These are phyloP conservation scores for Auricularia sp. DNA, from an alignment of 768 basidiomycete genomes.

Conservation along the genomic window DNA sequence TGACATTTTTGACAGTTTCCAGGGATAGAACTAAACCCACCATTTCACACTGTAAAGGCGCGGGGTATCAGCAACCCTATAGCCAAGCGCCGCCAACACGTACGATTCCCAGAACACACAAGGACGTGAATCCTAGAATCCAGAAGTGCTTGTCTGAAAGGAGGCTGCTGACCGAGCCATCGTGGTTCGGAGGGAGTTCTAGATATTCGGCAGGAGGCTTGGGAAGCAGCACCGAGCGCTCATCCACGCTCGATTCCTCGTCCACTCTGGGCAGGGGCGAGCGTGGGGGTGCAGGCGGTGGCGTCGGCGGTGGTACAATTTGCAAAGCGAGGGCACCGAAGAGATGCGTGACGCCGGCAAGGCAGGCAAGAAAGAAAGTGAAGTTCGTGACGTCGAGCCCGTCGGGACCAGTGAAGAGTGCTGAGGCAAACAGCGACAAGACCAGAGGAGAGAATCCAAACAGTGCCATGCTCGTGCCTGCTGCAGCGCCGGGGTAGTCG, in stretches of 20 bases:
- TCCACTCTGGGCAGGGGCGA: slow-evolving; percentile 9
- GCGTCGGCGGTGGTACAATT: slow-evolving; percentile 20
- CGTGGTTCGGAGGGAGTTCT: slow-evolving; percentile 17
- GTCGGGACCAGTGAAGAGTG: slow-evolving; percentile 40
- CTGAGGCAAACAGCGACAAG: slow-evolving; percentile 53
- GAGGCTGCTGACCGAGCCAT: slow-evolving; percentile 31
- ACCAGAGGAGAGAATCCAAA: slow-evolving; percentile 78
- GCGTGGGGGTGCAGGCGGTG: slow-evolving; percentile 8
- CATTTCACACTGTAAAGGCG: slow-evolving; percentile 53
- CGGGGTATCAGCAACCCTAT: slow-evolving; percentile 1
- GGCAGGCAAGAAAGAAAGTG: slow-evolving; percentile 44
- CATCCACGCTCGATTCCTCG: slow-evolving; percentile 18
- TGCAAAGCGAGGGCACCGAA: slow-evolving; percentile 35
- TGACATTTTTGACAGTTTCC: neutral
- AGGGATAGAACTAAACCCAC: slow-evolving; percentile 7
- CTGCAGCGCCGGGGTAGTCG: slow-evolving; percentile 49
- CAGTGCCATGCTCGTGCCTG: slow-evolving; percentile 57
- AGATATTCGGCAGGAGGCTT: slow-evolving; percentile 10
- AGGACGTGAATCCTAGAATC: slow-evolving; percentile 42
- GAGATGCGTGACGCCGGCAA: slow-evolving; percentile 43
- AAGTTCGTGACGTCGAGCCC: slow-evolving; percentile 39
- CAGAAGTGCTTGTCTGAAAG: slow-evolving; percentile 52
- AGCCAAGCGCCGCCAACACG: slow-evolving; percentile 20
- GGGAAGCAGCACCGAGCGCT: slow-evolving; percentile 16
- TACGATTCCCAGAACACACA: slow-evolving; percentile 58